These are phyloP conservation scores for Alisma plantagoaquatica DNA, from an alignment of 106 monocot genomes.

Conservation along the genomic window DNA sequence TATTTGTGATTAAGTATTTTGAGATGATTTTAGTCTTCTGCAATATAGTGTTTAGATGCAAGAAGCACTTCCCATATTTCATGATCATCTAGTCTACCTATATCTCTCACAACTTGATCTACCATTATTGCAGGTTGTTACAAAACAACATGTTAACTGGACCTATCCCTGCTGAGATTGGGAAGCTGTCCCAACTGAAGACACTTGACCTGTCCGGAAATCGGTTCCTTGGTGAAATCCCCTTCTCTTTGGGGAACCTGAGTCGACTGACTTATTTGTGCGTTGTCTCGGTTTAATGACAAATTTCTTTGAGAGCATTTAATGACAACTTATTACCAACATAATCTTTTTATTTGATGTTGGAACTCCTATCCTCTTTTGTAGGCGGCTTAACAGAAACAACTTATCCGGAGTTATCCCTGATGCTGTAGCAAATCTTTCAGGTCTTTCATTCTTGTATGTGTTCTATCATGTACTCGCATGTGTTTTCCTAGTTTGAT, in stretches of 20 bases:
- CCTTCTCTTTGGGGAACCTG: conserved; percentile 61
- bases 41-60: too few relatives aligned
- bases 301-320: too few relatives aligned
- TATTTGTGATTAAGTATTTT: too few relatives aligned
- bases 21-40: too few relatives aligned
- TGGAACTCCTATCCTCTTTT: conserved; percentile 7
- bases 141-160: conserved; percentile 81
- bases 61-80: too few relatives aligned
- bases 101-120: too few relatives aligned
- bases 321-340: too few relatives aligned
- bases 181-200: conserved; percentile 55
- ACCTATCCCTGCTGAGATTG: conserved; percentile 65
- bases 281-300: too few relatives aligned
- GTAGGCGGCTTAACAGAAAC: conserved; percentile 74
- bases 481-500: not conserved
- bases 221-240: conserved; percentile 76
- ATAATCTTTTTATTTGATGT: too few relatives aligned
- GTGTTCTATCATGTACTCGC: conserved; percentile 12
- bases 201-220: conserved; percentile 86
- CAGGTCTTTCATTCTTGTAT: conserved; percentile 86
- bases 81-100: too few relatives aligned
- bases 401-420: conserved; percentile 90
- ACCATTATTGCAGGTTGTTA: conserved; percentile 43
- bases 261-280: conserved; percentile 65
- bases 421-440: conserved; percentile 59